phyloP scores from a whole-genome alignment of 2,329 filamentous ascomycete species.

The Leptographium procerum region DNA sequence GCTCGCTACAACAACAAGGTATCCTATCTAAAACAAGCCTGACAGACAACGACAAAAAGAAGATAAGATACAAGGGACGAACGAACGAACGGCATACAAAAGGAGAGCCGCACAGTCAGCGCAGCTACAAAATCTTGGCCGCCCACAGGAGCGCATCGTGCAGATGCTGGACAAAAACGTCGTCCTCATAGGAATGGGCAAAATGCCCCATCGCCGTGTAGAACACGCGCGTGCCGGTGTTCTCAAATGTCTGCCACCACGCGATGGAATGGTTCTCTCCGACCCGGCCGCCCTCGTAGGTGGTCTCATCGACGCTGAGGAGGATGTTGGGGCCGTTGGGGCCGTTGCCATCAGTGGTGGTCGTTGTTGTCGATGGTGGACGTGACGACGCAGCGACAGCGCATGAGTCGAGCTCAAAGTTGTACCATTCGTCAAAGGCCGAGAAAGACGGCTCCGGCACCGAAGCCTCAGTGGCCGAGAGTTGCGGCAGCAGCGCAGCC shows the following conservation, averaged over 20 bases:
- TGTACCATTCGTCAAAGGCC: conserved; percentile 33
- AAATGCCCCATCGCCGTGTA: conserved; percentile 32
- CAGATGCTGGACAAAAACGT: conserved; percentile 17
- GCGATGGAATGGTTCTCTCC: conserved; percentile 26
- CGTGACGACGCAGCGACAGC: neutral
- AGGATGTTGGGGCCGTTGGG: conserved; percentile 16
- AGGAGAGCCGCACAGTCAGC: too few relatives aligned
- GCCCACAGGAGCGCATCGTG: conserved; percentile 18
- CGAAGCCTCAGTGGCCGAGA: conserved; percentile 4
- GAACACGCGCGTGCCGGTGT: conserved; percentile 25
- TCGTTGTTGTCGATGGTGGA: neutral
- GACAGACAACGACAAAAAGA: too few relatives aligned
- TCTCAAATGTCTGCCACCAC: conserved; percentile 28
- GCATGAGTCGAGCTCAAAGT: conserved; percentile 18
- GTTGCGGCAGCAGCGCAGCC: conserved; percentile 11
- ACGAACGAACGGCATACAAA: too few relatives aligned
- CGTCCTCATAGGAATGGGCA: conserved; percentile 25
- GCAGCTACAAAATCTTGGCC: conserved; percentile 14
- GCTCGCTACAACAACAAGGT: neutral
- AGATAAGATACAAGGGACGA: too few relatives aligned
- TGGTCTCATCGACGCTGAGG: conserved; percentile 23
- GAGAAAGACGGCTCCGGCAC: conserved; percentile 1
- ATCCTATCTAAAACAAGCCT: too few relatives aligned
- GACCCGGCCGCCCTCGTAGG: conserved; percentile 23
- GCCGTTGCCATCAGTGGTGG: neutral